Evolutionary conservation across 495 filamentous ascomycete genomes (phyloP).

Genomic region (Aspergillus nanangensis): DNA sequence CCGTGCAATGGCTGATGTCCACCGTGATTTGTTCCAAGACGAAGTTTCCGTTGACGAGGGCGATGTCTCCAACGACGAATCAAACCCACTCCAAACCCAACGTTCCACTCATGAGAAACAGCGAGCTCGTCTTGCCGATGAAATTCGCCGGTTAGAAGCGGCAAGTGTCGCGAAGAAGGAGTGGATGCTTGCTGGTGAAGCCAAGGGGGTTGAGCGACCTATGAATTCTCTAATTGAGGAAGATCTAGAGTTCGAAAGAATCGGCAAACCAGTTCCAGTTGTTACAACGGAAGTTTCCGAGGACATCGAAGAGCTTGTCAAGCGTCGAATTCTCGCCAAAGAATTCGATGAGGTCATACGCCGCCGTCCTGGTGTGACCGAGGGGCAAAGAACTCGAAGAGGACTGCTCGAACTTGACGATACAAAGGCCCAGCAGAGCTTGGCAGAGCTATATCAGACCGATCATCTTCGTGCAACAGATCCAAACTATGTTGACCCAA

Average conservation of each 20-base stretch:
- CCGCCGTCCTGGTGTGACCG: constrained; percentile 61
- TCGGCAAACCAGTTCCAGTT: constrained; percentile 92
- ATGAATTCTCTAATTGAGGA: constrained; percentile 91
- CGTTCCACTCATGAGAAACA: constrained; percentile 81
- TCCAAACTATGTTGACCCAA: constrained; percentile 71
- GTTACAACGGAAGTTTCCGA: constrained; percentile 93
- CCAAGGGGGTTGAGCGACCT: constrained; percentile 73
- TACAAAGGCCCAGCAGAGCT: constrained; percentile 75
- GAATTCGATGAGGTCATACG: constrained; percentile 93
- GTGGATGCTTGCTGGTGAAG: constrained; percentile 90
- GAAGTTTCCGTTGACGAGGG: constrained; percentile 50
- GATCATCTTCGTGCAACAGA: constrained; percentile 78
- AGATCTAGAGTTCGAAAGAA: constrained; percentile 91
- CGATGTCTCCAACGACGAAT: constrained; percentile 32
- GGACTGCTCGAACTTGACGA: constrained; percentile 79
- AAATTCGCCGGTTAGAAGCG: constrained; percentile 86
- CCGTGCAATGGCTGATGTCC: constrained; percentile 84
- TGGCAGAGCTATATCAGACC: constrained; percentile 92
- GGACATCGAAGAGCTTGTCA: constrained; percentile 90
- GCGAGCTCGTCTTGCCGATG: constrained; percentile 76
- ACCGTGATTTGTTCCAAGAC: constrained; percentile 90
- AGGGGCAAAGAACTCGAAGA: constrained; percentile 51
- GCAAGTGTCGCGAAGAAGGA: constrained; percentile 86
- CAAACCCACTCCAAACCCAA: constrained; percentile 47
- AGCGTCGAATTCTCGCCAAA: constrained; percentile 81